Conservation (phyloP, 2,329 filamentous ascomycete genomes). For the Eutypella sp. region DNA sequence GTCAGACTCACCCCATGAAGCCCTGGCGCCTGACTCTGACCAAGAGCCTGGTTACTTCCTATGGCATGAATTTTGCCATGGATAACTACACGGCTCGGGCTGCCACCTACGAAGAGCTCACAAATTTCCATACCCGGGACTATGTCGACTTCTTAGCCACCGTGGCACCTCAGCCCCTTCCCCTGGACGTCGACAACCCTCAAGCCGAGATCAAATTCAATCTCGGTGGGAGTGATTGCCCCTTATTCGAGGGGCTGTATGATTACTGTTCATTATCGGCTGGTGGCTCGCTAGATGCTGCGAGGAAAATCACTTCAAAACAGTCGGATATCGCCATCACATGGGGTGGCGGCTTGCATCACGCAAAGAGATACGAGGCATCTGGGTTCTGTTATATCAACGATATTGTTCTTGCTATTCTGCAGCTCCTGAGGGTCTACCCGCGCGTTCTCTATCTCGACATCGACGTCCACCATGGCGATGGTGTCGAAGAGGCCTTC, state of each 20-base stretch:
- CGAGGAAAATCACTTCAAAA: conserved; percentile 77
- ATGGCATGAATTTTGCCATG: conserved; percentile 96
- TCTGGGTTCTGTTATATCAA: conserved; percentile 99
- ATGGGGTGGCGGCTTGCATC: conserved; percentile 94
- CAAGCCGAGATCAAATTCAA: conserved; percentile 71
- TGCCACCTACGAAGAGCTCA: conserved; percentile 83
- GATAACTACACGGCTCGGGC: conserved; percentile 82
- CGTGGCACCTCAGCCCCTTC: conserved; percentile 59
- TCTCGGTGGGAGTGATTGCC: conserved; percentile 86
- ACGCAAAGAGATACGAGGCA: conserved; percentile 90
- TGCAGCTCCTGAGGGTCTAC: conserved; percentile 77
- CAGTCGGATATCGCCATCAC: conserved; percentile 96
- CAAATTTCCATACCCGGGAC: conserved; percentile 78
- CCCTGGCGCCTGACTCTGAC: conserved; percentile 94
- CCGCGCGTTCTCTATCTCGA: conserved; percentile 91
- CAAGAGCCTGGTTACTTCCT: conserved; percentile 89
- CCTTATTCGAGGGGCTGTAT: conserved; percentile 92
- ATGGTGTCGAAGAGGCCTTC: conserved; percentile 88
- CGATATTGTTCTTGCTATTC: conserved; percentile 90
- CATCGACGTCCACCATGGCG: conserved; percentile 88
- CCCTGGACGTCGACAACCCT: conserved; percentile 60
- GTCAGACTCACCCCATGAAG: conserved; percentile 97
- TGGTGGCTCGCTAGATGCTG: conserved; percentile 85
- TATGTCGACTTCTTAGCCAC: conserved; percentile 85
- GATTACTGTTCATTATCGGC: conserved; percentile 93